Base-by-base conservation (phyloP, 768 basidiomycete genomes). In the Russula dissimulans region DNA sequence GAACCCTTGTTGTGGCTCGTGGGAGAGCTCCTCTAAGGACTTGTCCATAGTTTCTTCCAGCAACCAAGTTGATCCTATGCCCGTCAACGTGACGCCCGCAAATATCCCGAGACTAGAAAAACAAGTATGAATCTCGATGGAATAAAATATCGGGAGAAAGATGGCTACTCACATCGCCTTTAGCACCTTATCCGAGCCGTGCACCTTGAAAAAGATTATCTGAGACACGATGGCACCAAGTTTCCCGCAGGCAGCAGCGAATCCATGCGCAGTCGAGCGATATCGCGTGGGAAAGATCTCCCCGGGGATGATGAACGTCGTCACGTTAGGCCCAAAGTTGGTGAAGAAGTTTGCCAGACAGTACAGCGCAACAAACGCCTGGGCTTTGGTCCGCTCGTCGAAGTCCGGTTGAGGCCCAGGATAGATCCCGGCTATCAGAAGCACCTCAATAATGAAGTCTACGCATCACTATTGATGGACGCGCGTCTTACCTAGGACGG, bases 401-500 rank as follows among this genome's bases (percentile, higher is more conserved):
- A 38, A 12, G 17, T 26, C 15, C 3, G 54, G 55, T 4, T 11
- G 1, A 12, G 31, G 1, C 22, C 59, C 48, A 32, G 59, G 54
- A 45, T 60, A 63, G 29, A 56, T 56, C 22, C 59, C 59, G 8
- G 60, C 60, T 61, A 36, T 47, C 4, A 44, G 46, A 50, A 36
- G 57, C 54, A 22, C 69, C 61, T 43, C 66, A 54, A 56, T 70
- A 66, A 56, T 70, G 66, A 69, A 69, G 67, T 49, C 68, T 56
- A 67, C 50, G 57, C 65, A 70, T 5, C 59, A 63, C 45, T 66
- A 67, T n/a, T 66, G 66, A 67, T 26, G 9, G 7, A 12, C n/a
- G 15, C 12, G 0, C 15, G 11, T 72, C 78, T 48, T 70, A 86
- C 86, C 86, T 78, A 91, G 81, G 67, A 81, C 74, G 65, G 84